Evolutionary conservation across 768 basidiomycete species (phyloP).

Genomic region (Suillus cothurnatus): DNA sequence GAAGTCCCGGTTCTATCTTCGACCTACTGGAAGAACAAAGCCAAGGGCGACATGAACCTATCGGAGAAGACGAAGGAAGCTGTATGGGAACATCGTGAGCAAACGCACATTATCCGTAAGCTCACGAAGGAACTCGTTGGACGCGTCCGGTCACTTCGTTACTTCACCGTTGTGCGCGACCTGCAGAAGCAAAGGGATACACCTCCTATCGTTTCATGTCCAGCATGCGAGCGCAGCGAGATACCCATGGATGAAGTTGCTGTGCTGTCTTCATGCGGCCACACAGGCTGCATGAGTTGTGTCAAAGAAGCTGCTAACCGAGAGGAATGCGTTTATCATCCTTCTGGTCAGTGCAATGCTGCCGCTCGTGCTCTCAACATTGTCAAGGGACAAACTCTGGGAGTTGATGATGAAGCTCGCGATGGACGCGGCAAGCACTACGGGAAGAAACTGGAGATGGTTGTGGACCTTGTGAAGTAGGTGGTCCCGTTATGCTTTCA

Average conservation of each 20-base stretch:
- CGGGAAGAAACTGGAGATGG: constrained; percentile 80
- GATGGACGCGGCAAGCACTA: constrained; percentile 77
- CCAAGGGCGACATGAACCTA: constrained; percentile 57
- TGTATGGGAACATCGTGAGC: constrained; percentile 83
- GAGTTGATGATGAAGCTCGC: constrained; percentile 74
- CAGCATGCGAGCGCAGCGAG: constrained; percentile 55
- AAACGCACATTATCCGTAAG: constrained; percentile 82
- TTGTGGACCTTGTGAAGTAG: constrained; percentile 76
- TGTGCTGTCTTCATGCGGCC: constrained; percentile 90
- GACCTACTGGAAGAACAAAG: constrained; percentile 39
- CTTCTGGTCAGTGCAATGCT: constrained; percentile 70
- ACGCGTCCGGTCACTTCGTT: constrained; percentile 86
- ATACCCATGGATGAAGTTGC: constrained; percentile 71
- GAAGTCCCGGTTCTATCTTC: constrained; percentile 42
- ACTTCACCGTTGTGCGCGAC: constrained; percentile 90
- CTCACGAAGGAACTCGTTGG: constrained; percentile 89
- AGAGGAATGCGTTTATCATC: constrained; percentile 81
- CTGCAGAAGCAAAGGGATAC: constrained; percentile 74
- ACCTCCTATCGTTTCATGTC: constrained; percentile 63
- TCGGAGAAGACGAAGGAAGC: constrained; percentile 59
- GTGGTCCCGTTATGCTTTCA: constrained; percentile 19
- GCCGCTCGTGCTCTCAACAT: constrained; percentile 82
- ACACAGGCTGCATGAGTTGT: constrained; percentile 79
- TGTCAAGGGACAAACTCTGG: constrained; percentile 76
- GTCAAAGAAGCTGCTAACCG: constrained; percentile 71